Evolutionary conservation across 805 yeast genomes (phyloP), one percentile per base, ranked within the genome.

Genomic region (Lipomyces lipofer): DNA sequence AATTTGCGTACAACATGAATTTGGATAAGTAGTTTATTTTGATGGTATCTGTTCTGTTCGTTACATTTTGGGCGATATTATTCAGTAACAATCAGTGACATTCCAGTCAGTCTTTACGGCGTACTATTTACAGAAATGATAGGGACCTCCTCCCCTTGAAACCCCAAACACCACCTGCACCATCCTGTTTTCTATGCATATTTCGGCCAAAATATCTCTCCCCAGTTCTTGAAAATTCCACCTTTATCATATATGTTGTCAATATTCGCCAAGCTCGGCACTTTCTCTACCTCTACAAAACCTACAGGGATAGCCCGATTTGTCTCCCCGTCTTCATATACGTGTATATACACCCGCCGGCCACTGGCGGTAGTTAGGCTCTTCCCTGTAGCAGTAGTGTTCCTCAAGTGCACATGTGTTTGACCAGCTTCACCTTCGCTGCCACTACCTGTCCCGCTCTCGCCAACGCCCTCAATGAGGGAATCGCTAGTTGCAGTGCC

Each of bases 201-300:
- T 24, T 30, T 47, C 39, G 65, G 63, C 40, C 51, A 58, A 17
- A 66, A 63, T 59, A 56, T 67, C 56, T 60, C 66, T 40, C 49
- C 64, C 59, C 54, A 60, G 56, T 66, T 73, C 9, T 36, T 47
- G 54, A 53, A 63, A 51, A 65, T 70, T 51, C 71, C 76, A 9
- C 62, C 62, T 21, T 62, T 50, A 45, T 73, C 74, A 63, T 70
- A 74, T 0, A 76, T 68, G 35, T 70, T 67, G 21, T 72, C 68
- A 5, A 81, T 65, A 5, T 66, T 67, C n/a, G 56, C 62, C 45
- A 66, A 63, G 13, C 50, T 50, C 24, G 49, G 43, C 12, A 73
- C 67, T 13, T 52, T 52, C 25, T 32, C 53, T 2, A 67, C 56
- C n/a, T 45, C 38, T 7, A 67, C 59, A 21, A 52, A 51, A 1